These are phyloP conservation scores for Triticum dicoccoides DNA, from an alignment of 176 grass and related monocot species.

Conservation along the genomic window DNA sequence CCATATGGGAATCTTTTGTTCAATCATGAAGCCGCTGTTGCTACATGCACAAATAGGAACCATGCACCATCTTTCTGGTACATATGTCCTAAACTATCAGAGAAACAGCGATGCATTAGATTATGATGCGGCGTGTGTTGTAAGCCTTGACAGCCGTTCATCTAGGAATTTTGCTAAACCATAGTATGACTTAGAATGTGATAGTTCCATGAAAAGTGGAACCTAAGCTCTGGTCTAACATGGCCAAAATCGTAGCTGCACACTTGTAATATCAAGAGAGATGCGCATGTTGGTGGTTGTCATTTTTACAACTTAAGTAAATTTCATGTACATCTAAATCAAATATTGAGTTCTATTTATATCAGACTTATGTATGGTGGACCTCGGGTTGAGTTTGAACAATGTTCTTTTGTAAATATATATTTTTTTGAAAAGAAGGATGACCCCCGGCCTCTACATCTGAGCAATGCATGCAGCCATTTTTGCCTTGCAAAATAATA, in stretches of 20 bases:
- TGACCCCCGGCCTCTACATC: no score
- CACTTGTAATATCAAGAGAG: background rate
- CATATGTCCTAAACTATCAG: no score
- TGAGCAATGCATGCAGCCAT: no score
- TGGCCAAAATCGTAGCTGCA: background rate
- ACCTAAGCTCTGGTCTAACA: background rate
- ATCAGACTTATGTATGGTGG: background rate
- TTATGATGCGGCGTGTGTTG: no score
- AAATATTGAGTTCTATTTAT: background rate
- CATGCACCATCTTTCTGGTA: background rate
- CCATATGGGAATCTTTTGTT: background rate
- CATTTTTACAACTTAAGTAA: background rate
- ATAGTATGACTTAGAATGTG: no score
- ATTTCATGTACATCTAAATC: background rate
- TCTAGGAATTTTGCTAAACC: no score
- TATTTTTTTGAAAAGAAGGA: no score
- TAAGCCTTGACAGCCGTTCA: no score
- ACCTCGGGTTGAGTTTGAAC: no score
- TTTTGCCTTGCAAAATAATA: no score
- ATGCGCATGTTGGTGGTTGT: background rate
- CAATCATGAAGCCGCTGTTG: background rate
- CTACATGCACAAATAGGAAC: background rate
- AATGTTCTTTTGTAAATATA: no score
- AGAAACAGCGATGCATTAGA: background rate
- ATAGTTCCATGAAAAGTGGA: no score